Base-by-base conservation (phyloP, 768 basidiomycete species). In the Lactarius sanguifluus region DNA sequence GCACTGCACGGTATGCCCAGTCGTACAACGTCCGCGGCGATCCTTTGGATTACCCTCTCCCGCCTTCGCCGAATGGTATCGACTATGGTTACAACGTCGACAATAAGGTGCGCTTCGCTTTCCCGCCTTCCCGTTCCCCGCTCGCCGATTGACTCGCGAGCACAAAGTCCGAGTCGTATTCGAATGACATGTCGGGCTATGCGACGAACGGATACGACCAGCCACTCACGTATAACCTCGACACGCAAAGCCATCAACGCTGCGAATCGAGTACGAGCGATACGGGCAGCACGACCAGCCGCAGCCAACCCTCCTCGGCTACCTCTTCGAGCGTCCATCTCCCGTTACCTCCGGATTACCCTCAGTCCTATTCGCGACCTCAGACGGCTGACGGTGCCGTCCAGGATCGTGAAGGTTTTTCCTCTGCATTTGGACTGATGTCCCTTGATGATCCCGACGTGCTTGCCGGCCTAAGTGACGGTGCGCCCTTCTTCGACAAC, bases 371-470 rank as follows among this genome's bases (percentile, higher is more conserved):
- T 61, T 67, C 54, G 65, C 74, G 64, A 58, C 72, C 69, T 64
- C 59, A 68, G 61, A 73, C 73, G 16, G 54, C 47, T 56, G 59
- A 52, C 61, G 66, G 34, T 60, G 64, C 57, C 64, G 62, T 54
- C 28, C 64, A 52, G 57, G 77, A 69, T 47, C 74, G 58, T 36
- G 68, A 64, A 32, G 74, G 76, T 20, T 76, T 77, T 64, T 77
- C 76, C 12, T 74, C 72, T 43, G 87, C 86, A 1, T 92, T 93
- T 73, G 91, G 89, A 9, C 80, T 88, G 60, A 84, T 93, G 86
- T 86, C 85, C 23, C 80, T 93, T 59, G 90, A 91, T 64, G 91
- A 92, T 72, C 84, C 86, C 1, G 82, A 82, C 62, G 86, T 87
- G 9, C 79, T 91, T 43, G 86, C 88, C 0, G 83, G 87, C 2